A percentile compares a stretch with the other conserved stretches of the same genome.
Conservation (phyloP, 78 protist species). For the Dictyostelium firmibasis region DNA sequence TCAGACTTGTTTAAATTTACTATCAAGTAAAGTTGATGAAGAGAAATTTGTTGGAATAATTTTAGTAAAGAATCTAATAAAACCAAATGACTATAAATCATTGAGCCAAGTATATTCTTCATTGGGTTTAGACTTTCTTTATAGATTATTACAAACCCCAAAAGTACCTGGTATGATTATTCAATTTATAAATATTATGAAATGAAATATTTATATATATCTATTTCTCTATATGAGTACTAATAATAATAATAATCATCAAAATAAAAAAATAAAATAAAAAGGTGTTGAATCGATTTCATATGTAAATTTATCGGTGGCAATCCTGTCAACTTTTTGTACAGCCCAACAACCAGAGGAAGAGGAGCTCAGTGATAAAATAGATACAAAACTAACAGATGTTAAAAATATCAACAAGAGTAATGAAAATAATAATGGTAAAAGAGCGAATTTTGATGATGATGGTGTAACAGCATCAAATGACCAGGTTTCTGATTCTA, state of each 20-base stretch:
- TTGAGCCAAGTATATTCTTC: neutral
- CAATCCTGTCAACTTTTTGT: conserved; percentile 45
- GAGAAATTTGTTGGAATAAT: conserved; percentile 62
- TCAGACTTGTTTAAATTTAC: conserved; percentile 5
- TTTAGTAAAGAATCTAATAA: conserved; percentile 26
- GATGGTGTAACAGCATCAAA: neutral
- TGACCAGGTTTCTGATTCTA: neutral
- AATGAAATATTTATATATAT: no score
- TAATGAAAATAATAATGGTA: neutral
- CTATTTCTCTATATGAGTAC: no score
- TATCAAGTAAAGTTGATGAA: conserved; percentile 44
- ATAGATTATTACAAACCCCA: conserved; percentile 52
- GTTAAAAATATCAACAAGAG: no score
- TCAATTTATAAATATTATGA: no score
- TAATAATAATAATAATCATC: neutral
- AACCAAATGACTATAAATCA: conserved; percentile 11
- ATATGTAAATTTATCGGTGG: conserved; percentile 21
- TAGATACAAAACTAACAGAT: neutral
- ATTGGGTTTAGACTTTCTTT: conserved; percentile 34
- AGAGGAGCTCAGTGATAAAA: neutral
- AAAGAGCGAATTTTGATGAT: neutral
- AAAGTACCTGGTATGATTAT: neutral
- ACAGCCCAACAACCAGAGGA: neutral
- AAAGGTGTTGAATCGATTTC: conserved; percentile 41
- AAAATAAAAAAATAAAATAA: no score